Evolutionary conservation across 345 rosid species (phyloP).

Genomic region (Barbarea vulgaris): DNA sequence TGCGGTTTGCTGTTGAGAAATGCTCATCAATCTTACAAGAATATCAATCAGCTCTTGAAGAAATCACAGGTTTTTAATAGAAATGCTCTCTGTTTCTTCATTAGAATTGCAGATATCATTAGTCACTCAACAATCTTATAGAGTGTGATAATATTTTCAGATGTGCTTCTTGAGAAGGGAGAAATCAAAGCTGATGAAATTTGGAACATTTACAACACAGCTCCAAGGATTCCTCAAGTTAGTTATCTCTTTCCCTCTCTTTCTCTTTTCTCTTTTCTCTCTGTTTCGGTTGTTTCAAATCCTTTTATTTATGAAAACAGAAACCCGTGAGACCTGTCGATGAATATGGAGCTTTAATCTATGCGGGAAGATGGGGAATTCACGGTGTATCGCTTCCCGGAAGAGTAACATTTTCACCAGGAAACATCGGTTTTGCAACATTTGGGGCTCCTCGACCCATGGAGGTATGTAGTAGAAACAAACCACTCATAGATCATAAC

Average conservation of each 20-base stretch:
- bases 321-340: conserved; percentile 69
- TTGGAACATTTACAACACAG: conserved; percentile 73
- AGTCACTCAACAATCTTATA: conserved; percentile 2
- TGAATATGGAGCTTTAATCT: conserved; percentile 82
- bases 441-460: conserved; percentile 93
- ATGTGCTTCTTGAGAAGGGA: conserved; percentile 75
- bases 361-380: conserved; percentile 96
- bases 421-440: conserved; percentile 86
- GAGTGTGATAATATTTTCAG: conserved; percentile 46
- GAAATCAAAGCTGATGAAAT: conserved; percentile 79
- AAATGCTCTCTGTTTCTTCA: neutral
- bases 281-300: neutral
- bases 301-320: conserved; percentile 45
- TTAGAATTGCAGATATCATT: neutral
- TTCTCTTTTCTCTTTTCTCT: neutral
- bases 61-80: conserved; percentile 67
- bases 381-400: conserved; percentile 86
- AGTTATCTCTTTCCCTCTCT: neutral
- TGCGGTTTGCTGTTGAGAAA: conserved; percentile 81
- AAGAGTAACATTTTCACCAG: conserved; percentile 96
- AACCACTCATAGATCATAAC: neutral
- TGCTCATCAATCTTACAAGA: conserved; percentile 83
- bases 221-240: conserved; percentile 83
- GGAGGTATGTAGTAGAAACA: conserved; percentile 53
- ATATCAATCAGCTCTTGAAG: conserved; percentile 82